Base-by-base conservation (phyloP, 805 yeast genomes). In the Wickerhamiella lipophila region DNA sequence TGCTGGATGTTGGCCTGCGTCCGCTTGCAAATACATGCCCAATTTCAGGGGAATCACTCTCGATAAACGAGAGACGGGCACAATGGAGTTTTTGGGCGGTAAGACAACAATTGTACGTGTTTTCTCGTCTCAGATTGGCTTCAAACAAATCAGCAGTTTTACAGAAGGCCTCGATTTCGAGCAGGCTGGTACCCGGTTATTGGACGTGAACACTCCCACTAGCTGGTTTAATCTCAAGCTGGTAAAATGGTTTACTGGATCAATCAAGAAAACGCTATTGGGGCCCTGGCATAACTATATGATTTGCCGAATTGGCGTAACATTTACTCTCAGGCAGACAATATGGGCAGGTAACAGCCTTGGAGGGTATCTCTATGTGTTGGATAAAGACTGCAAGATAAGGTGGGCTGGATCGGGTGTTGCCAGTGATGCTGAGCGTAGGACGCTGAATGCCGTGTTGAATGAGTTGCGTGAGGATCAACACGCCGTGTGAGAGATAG, bases 361-460 rank as follows among this genome's bases (percentile, higher is more conserved):
- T 56, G 77, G 94, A 2, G 97, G 97, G 0, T 87, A 84, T 60
- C 68, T 87, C 9, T 81, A 86, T 55, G 68, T 89, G 3, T 73
- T 92, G 30, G 98, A 92, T 60, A 70, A 69, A 13, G 68, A 77
- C 12, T 80, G 81, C 46, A 79, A 75, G 57, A 81, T 92, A 48
- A 71, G 97, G 56, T 89, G 97, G 97, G 87, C 86, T 21, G 83
- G 86, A 3, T 77, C 94, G 56, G 98, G 97, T 1, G 75, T 73
- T 35, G 81, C 95, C 1, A 71, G 72, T 13, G 77, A 73, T n/a
- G 73, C 73, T 29, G 98, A 92, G 56, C 43, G 68, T 68, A 15
- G 66, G 76, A 13, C 63, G 84, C 49, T 81, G 9, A 32, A 22
- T 18, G 9, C 8, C 4, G 47, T 43, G 18, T 25, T 43, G 39